Base-by-base conservation (phyloP, 306 rosid species). In the Vicia faba region DNA sequence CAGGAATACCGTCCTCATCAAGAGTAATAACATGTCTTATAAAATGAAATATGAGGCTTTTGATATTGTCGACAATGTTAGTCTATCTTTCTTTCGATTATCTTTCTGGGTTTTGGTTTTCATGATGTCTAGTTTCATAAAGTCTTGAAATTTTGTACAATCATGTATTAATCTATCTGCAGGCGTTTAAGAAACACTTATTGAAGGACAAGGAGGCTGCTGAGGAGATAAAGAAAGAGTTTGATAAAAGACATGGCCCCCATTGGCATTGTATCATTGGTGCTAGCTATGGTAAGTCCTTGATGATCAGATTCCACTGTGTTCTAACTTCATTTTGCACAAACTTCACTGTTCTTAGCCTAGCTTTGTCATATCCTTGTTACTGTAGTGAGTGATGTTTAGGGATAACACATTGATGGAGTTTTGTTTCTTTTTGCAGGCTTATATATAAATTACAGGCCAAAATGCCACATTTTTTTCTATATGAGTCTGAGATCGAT, bases 251-350 rank as follows among this genome's bases (percentile, higher is more conserved):
- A 77, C 91, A 87, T 51, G 95, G 96, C 7, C 91, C 95, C 25
- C 82, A 95, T 61, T 91, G 97, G 97, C 97, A 91, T 84, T 91
- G 97, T 80, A 87, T 91, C 66, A 89, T 91, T 49, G 97, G 97
- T 61, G 84, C 91, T 7, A 88, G 86, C 78, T 91, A 88, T 41
- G 97, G 97, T 91, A 87, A 75, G 7, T 44, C 50, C 2, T n/a
- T n/a, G n/a, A n/a, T n/a, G n/a, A n/a, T n/a, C n/a, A n/a, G n/a
- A n/a, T n/a, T n/a, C n/a, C n/a, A n/a, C n/a, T n/a, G n/a, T n/a
- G n/a, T n/a, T n/a, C n/a, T n/a, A n/a, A n/a, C n/a, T n/a, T n/a
- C n/a, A n/a, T n/a, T n/a, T n/a, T n/a, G n/a, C n/a, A n/a, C n/a
- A n/a, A n/a, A n/a, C n/a, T n/a, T n/a, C n/a, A n/a, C n/a, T n/a